phyloP scores from a whole-genome alignment of 2,329 filamentous ascomycete genomes.

The Ophiobolus disseminans region DNA sequence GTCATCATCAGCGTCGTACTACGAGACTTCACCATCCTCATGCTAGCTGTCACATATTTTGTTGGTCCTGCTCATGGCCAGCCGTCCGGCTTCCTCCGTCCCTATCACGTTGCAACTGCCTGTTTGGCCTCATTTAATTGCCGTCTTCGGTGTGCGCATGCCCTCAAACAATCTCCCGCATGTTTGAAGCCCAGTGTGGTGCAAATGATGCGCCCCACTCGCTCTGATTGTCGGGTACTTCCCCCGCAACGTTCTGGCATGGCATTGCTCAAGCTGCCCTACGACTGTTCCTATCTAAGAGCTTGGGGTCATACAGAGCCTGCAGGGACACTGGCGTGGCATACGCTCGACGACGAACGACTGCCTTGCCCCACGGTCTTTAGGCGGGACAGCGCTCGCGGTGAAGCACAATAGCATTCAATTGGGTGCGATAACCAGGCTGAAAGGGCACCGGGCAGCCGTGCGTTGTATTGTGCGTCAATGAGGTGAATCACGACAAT shows the following conservation, averaged over 20 bases:
- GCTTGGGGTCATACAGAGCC: slow-evolving; percentile 4
- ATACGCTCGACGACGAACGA: slow-evolving; percentile 14
- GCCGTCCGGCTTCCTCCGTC: too few species aligned
- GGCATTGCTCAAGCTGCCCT: slow-evolving; percentile 7
- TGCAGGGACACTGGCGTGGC: slow-evolving; percentile 7
- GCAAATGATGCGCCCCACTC: slow-evolving; percentile 6
- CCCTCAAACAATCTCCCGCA: not conserved
- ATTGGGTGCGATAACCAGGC: slow-evolving; percentile 12
- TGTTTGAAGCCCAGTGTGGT: slow-evolving; percentile 3
- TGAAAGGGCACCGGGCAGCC: slow-evolving; percentile 16
- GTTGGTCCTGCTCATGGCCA: too few species aligned
- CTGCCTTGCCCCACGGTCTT: slow-evolving; percentile 17
- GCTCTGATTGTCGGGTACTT: slow-evolving; percentile 4
- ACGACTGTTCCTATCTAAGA: slow-evolving; percentile 5
- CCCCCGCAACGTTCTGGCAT: slow-evolving; percentile 4
- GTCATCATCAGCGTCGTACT: too few species aligned
- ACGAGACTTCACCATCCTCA: too few species aligned
- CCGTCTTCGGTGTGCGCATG: not conserved
- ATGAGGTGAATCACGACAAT: slow-evolving; percentile 20
- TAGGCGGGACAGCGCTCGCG: slow-evolving; percentile 4
- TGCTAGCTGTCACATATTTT: too few species aligned
- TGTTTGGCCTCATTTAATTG: not conserved
- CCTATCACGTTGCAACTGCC: not conserved
- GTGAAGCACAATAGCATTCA: slow-evolving; percentile 7
- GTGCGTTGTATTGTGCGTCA: slow-evolving; percentile 11